Evolutionary conservation across 148 eudicot species (phyloP).

Genomic region (Vaccinium myrtillus): DNA sequence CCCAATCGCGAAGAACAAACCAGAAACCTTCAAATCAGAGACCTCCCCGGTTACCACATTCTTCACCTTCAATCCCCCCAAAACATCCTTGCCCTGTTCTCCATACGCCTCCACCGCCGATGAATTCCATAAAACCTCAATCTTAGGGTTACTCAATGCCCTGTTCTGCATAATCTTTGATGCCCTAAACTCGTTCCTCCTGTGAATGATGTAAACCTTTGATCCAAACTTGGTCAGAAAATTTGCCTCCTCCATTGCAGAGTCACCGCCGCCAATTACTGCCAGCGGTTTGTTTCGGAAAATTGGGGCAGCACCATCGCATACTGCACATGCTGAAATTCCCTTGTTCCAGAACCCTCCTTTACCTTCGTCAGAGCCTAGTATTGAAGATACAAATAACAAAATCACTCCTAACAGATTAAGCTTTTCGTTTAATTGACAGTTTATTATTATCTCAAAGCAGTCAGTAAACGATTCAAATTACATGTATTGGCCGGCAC

Average conservation of each 20-base stretch:
- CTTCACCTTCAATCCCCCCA: slow-evolving; percentile 79
- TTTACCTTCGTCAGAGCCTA: slow-evolving; percentile 43
- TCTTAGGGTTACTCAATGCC: slow-evolving; percentile 61
- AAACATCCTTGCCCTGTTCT: slow-evolving; percentile 33
- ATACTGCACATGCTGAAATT: slow-evolving; percentile 67
- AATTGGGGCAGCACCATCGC: slow-evolving; percentile 67
- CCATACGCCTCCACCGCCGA: slow-evolving; percentile 67
- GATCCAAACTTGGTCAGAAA: slow-evolving; percentile 63
- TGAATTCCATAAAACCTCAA: slow-evolving; percentile 90
- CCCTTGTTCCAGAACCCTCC: slow-evolving; percentile 67
- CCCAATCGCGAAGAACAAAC: slow-evolving; percentile 87
- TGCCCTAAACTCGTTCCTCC: slow-evolving; percentile 75
- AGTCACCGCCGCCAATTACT: slow-evolving; percentile 71
- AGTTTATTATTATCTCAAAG: not conserved
- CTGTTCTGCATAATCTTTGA: slow-evolving; percentile 86
- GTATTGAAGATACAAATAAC: not conserved
- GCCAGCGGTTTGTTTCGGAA: slow-evolving; percentile 52
- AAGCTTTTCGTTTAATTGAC: not conserved
- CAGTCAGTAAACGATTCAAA: not conserved
- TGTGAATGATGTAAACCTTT: slow-evolving; percentile 70
- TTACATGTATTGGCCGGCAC: not conserved
- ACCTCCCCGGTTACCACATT: slow-evolving; percentile 61
- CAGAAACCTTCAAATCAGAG: slow-evolving; percentile 54
- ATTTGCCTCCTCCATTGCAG: slow-evolving; percentile 68
- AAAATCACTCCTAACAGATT: not conserved